A percentile compares a stretch with the other conserved stretches of the same genome.
phyloP scores from a whole-genome alignment of 352 stramenopile species.

The Phytophthora podocarpi region DNA sequence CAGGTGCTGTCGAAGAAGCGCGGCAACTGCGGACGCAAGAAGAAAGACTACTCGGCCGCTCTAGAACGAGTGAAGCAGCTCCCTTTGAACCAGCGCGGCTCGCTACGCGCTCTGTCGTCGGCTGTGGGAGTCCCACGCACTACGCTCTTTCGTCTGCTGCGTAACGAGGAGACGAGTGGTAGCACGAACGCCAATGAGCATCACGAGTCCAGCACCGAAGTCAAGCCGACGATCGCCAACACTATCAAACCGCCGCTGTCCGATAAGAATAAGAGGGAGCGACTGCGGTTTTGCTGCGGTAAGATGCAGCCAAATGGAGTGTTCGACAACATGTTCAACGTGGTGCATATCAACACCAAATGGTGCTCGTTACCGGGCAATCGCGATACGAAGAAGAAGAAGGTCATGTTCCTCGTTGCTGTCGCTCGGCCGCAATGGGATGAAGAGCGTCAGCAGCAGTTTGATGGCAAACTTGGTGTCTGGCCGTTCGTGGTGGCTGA shows the following conservation, averaged over 20 bases:
- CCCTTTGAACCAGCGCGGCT: slow-evolving; percentile 40
- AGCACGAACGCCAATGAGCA: not conserved
- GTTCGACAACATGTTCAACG: slow-evolving; percentile 50
- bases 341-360: slow-evolving; percentile 52
- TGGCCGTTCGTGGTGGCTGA: slow-evolving; percentile 38
- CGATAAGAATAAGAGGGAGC: slow-evolving; percentile 46
- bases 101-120: slow-evolving; percentile 39
- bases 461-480: slow-evolving; percentile 50
- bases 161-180: slow-evolving; percentile 23
- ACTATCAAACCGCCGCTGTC: slow-evolving; percentile 41
- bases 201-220: slow-evolving; percentile 13
- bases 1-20: slow-evolving; percentile 47
- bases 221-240: slow-evolving; percentile 26
- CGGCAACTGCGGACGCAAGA: slow-evolving; percentile 46
- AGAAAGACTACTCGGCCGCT: slow-evolving; percentile 47
- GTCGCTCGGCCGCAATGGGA: slow-evolving; percentile 52
- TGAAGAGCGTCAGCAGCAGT: slow-evolving; percentile 28
- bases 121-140: slow-evolving; percentile 45
- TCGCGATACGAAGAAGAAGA: slow-evolving; percentile 38
- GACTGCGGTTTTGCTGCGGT: slow-evolving; percentile 36
- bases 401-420: slow-evolving; percentile 48
- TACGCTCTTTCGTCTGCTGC: slow-evolving; percentile 43
- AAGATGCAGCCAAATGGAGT: slow-evolving; percentile 44
- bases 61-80: slow-evolving; percentile 44
- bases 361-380: slow-evolving; percentile 33